Evolutionary conservation across 176 grass and related monocot species (phyloP), one percentile per base, ranked within the genome.

Genomic region (Eremochloa ophiuroides): DNA sequence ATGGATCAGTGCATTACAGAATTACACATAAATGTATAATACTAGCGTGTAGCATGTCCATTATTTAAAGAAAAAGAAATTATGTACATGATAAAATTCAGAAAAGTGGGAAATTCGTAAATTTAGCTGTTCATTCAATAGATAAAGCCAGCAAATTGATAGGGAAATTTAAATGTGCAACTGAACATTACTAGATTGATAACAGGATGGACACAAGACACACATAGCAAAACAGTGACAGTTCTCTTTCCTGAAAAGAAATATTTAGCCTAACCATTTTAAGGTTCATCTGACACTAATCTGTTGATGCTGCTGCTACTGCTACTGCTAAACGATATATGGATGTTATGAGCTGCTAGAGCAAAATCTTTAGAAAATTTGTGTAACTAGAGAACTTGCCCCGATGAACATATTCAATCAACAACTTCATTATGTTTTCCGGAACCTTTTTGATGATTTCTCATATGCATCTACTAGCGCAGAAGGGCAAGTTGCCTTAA

Each of bases 401-500:
- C 1, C 11, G 55, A 13, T 60, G 56, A 0, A 27, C 30, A 65
- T 29, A 6, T 18, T 65, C 14, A 66, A 18, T 35, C 8, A 2
- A 66, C 15, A 1, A 9, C 30, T 20, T 37, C n/a, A n/a, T n/a
- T 41, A 38, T 26, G 20, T 7, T 38, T 39, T 59, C 5, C 0
- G 50, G 17, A 35, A n/a, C 16, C 16, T 31, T 18, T 3, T 42
- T 13, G 28, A 1, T 0, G 28, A 1, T 73, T 77, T 82, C 18
- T 18, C 37, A 17, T 33, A 51, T 7, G 58, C 23, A 71, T 88
- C 74, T 16, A 8, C 62, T 22, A 88, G 17, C 0, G 72, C 51
- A 25, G 16, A 84, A 30, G 86, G 74, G 33, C 56, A 79, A 15
- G 39, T 80, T 26, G 6, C 55, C 31, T 34, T 62, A 27, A 88